Evolutionary conservation across 257 asterid species (phyloP).

Genomic region (Nicotiana tomentosiformis): DNA sequence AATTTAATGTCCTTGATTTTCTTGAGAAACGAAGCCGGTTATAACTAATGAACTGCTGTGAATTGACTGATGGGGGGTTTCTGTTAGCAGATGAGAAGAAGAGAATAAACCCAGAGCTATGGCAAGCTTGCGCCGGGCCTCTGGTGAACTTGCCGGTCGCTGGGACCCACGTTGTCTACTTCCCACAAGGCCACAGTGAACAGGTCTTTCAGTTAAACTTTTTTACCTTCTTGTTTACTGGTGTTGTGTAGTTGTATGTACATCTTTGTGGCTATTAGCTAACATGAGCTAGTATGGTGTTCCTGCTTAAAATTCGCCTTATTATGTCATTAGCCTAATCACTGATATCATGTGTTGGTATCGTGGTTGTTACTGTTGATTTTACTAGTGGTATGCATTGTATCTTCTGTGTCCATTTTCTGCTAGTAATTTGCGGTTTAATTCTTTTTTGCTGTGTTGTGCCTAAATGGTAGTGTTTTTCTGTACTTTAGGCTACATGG

Average conservation of each 20-base stretch:
- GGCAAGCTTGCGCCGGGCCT: slow-evolving; percentile 98
- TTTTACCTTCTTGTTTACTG: neutral
- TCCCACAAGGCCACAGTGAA: slow-evolving; percentile 94
- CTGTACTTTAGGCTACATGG: neutral
- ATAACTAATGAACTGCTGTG: neutral
- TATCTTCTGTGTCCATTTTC: neutral
- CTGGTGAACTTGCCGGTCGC: slow-evolving; percentile 84
- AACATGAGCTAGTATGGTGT: slow-evolving; percentile 39
- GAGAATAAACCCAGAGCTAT: slow-evolving; percentile 72
- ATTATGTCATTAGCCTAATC: slow-evolving; percentile 14
- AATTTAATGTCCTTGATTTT: neutral
- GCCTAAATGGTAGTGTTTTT: neutral
- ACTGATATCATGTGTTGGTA: neutral
- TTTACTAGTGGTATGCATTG: neutral
- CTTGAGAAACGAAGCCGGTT: neutral
- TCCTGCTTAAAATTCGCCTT: slow-evolving; percentile 13
- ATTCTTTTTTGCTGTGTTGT: neutral
- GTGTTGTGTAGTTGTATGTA: neutral
- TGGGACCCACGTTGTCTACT: slow-evolving; percentile 95
- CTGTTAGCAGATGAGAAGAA: slow-evolving; percentile 56
- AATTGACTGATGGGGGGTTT: neutral
- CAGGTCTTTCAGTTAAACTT: slow-evolving; percentile 39
- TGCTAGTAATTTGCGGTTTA: neutral
- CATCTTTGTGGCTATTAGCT: slow-evolving; percentile 13
- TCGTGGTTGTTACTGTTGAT: neutral